These are phyloP conservation scores for Rhinocladiella mackenziei DNA, from an alignment of 2,329 filamentous ascomycete genomes.

Conservation along the genomic window DNA sequence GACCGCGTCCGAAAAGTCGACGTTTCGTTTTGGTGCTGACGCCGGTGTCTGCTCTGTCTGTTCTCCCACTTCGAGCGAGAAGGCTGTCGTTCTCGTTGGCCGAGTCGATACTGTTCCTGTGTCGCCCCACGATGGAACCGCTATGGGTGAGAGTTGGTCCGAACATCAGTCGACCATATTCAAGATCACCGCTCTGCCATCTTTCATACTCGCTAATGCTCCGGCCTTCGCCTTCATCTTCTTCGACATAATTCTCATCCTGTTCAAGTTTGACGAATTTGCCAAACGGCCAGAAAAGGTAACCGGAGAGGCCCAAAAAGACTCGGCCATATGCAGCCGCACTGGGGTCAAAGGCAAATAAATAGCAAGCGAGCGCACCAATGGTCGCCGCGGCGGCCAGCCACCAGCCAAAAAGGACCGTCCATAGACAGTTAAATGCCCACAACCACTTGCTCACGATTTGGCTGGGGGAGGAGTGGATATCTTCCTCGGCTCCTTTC, in stretches of 20 bases:
- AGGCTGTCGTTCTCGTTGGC: constrained; percentile 85
- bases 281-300: constrained; percentile 93
- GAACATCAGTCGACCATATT: constrained; percentile 94
- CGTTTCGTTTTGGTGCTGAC: constrained; percentile 59
- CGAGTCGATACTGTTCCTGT: constrained; percentile 84
- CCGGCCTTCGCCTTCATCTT: constrained; percentile 90
- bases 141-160: constrained; percentile 66
- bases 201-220: constrained; percentile 99
- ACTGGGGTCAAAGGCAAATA: constrained; percentile 74
- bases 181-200: constrained; percentile 96
- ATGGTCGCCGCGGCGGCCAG: constrained; percentile 70
- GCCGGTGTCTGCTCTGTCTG: constrained; percentile 42
- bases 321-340: constrained; percentile 81
- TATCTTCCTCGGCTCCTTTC: constrained; percentile 92
- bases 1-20: constrained; percentile 84
- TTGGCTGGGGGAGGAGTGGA: constrained; percentile 88
- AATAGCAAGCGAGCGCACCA: constrained; percentile 72
- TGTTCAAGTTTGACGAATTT: constrained; percentile 91
- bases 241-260: constrained; percentile 89
- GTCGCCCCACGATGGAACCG: constrained; percentile 73
- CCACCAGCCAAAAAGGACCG: constrained; percentile 93
- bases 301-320: constrained; percentile 76
- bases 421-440: constrained; percentile 88
- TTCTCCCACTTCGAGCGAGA: constrained; percentile 63
- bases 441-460: constrained; percentile 79